Base-by-base conservation (phyloP, 352 stramenopile species). In the Globisporangium abappressorium region DNA sequence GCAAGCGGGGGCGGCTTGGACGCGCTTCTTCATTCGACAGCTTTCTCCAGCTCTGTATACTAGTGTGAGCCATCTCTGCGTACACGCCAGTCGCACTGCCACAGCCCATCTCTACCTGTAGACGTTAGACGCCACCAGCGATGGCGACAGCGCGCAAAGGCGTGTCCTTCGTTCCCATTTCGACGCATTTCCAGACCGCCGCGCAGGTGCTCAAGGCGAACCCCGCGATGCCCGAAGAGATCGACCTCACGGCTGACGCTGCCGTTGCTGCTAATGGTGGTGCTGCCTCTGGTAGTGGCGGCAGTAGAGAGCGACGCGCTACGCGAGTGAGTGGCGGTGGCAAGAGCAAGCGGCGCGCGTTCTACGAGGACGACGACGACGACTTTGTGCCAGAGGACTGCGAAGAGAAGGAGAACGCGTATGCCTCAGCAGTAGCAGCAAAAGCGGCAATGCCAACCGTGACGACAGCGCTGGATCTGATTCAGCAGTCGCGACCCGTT, bases 351-450 rank as follows among this genome's bases (percentile, higher is more conserved):
- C 65, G 34, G 7, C 59, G 54, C 62, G 62, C 33, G 46, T 92
- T 91, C 65, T 89, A 88, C 66, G 82, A 90, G 30, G 79, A 87
- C 55, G 81, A 84, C 56, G 79, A 85, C 14, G 30, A 67, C 24
- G 64, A 71, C 60, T 69, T 69, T 64, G 71, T 49, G 18, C 34
- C 34, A 28, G 18, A 8, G 7, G 46, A 34, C 18, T 22, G 22
- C 5, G 46, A 41, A 30, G 60, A 41, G 26, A 49, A 58, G 24
- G n/a, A 66, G 20, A 51, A 66, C 47, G 30, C 60, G 1, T 49
- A n/a, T 8, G 34, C 15, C 5, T 30, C 56, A 5, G 4, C n/a
- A 24, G 8, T 30, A 28, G 11, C 55, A 46, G 12, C 33, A 41
- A 26, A 59, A 75, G 76, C 3, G 70, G 76, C 53, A 75, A 85